Percentiles rank a stretch among this genome's conserved stretches.
Conservation (phyloP, 2,329 filamentous ascomycete genomes). For the Diatrype stigma region DNA sequence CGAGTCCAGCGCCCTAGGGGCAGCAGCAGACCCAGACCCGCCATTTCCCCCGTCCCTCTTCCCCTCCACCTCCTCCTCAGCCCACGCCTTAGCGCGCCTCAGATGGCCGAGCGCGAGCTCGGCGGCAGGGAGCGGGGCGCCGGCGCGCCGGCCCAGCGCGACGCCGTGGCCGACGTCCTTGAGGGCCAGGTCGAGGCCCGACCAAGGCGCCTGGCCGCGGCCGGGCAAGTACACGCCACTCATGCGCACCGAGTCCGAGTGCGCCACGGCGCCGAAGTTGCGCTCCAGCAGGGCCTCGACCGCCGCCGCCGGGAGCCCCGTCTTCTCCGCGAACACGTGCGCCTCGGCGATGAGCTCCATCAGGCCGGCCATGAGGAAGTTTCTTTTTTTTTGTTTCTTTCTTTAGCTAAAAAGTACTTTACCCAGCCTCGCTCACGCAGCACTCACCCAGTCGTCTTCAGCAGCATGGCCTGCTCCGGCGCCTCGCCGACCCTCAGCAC, state of each 20-base stretch:
- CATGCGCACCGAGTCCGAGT: conserved; percentile 33
- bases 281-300: conserved; percentile 40
- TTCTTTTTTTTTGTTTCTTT: no score
- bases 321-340: conserved; percentile 44
- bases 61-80: conserved; percentile 23
- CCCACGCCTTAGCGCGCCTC: conserved; percentile 36
- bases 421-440: no score
- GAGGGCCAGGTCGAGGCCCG: conserved; percentile 44
- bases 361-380: conserved; percentile 39
- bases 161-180: conserved; percentile 50
- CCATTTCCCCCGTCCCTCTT: no score
- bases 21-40: no score
- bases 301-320: conserved; percentile 33
- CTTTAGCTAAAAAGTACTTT: no score
- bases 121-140: conserved; percentile 35
- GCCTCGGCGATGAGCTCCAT: conserved; percentile 38
- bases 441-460: conserved; percentile 43
- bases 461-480: conserved; percentile 37
- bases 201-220: conserved; percentile 36
- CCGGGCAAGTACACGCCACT: conserved; percentile 35
- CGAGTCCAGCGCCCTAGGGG: conserved; percentile 38
- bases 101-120: conserved; percentile 41
- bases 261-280: conserved; percentile 34
- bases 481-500: conserved; percentile 40
- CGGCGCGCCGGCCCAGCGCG: conserved; percentile 34